These are phyloP conservation scores for Pigoraptor vietnamica DNA, from an alignment of 78 protist species.

Conservation along the genomic window DNA sequence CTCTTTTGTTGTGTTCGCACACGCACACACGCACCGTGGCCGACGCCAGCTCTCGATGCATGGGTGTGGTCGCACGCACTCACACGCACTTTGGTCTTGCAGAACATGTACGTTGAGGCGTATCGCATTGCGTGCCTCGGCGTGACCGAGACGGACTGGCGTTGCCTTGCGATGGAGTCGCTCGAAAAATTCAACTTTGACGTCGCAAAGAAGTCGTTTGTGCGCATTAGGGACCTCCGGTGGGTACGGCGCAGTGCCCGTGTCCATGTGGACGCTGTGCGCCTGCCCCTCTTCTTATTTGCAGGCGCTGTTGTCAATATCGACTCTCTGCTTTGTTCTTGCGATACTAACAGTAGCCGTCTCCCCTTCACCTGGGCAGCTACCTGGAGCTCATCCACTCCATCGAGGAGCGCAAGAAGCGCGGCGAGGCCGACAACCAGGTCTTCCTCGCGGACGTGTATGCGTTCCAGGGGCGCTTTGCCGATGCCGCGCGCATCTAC, in stretches of 20 bases:
- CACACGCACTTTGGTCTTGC: too few relatives aligned
- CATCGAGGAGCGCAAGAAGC: constrained; percentile 10
- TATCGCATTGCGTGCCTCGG: constrained; percentile 67
- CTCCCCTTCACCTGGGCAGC: too few relatives aligned
- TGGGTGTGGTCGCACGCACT: too few relatives aligned
- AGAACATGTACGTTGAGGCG: constrained; percentile 35
- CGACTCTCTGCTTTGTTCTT: too few relatives aligned
- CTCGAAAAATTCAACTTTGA: constrained; percentile 31
- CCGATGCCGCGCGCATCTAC: constrained; percentile 48
- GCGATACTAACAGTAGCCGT: too few relatives aligned
- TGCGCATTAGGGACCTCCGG: constrained; percentile 39
- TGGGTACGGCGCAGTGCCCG: too few relatives aligned
- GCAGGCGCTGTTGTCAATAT: too few relatives aligned
- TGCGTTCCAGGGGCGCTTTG: constrained; percentile 60
- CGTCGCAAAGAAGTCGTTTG: constrained; percentile 51
- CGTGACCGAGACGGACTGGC: constrained; percentile 56
- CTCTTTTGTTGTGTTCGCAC: too few relatives aligned
- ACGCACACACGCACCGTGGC: too few relatives aligned
- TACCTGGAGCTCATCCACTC: constrained; percentile 43
- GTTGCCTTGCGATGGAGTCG: constrained; percentile 41
- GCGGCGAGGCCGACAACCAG: background rate
- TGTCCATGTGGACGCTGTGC: too few relatives aligned
- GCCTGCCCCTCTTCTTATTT: too few relatives aligned
- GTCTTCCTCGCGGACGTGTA: constrained; percentile 32
- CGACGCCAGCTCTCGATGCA: too few relatives aligned